phyloP scores from a whole-genome alignment of 2,329 filamentous ascomycete species.

The Mycocentrospora acerina region DNA sequence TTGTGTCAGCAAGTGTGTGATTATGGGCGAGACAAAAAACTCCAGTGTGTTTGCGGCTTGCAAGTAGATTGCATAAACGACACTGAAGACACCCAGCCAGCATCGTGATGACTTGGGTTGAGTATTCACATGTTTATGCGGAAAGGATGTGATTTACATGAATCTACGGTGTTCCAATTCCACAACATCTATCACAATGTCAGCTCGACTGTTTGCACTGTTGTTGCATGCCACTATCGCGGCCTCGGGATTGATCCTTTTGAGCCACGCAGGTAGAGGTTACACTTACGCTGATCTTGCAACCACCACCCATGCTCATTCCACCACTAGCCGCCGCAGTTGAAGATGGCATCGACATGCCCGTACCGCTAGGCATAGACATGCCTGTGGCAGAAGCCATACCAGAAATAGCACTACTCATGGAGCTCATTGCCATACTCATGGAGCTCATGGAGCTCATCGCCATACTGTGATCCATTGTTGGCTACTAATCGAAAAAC shows the following conservation, averaged over 20 bases:
- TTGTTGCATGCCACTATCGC: too few species aligned
- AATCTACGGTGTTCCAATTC: conserved; percentile 75
- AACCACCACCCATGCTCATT: conserved; percentile 28
- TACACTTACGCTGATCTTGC: conserved; percentile 34
- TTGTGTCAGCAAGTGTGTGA: neutral
- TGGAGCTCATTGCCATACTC: conserved; percentile 4
- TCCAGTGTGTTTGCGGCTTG: too few species aligned
- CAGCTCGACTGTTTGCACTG: conserved; percentile 1
- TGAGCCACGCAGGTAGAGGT: neutral
- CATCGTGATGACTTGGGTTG: too few species aligned
- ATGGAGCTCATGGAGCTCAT: conserved; percentile 9
- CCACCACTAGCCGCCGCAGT: conserved; percentile 5
- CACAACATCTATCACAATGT: conserved; percentile 61
- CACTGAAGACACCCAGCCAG: too few species aligned
- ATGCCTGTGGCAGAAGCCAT: conserved; percentile 19
- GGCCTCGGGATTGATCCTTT: neutral
- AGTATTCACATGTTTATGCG: neutral
- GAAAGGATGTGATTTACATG: conserved; percentile 47
- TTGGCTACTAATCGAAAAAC: conserved; percentile 1
- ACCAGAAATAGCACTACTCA: conserved; percentile 2
- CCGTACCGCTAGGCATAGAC: conserved; percentile 22
- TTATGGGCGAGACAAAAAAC: too few species aligned
- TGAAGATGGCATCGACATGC: conserved; percentile 12
- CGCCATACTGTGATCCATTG: conserved; percentile 17
- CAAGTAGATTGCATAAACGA: too few species aligned